These are phyloP conservation scores for Suillus americanus DNA, from an alignment of 768 basidiomycete genomes.

Conservation along the genomic window DNA sequence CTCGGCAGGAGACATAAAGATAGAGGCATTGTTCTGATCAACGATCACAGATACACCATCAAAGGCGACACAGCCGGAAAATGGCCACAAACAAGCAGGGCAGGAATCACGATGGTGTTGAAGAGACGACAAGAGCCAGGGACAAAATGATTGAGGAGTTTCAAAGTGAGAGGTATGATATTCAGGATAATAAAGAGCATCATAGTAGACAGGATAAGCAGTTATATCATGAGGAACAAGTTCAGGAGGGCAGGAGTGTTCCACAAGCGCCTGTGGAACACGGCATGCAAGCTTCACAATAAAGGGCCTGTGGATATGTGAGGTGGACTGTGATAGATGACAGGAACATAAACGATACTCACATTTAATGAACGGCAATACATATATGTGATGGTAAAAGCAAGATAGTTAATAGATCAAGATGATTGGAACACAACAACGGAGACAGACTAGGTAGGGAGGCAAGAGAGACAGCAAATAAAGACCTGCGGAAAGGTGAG, in stretches of 20 bases:
- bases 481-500: no score
- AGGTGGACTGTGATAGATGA: no score
- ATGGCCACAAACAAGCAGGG: neutral
- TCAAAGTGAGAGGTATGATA: neutral
- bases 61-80: neutral
- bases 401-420: no score
- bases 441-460: no score
- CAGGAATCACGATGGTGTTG: neutral
- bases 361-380: no score
- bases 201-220: neutral
- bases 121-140: neutral
- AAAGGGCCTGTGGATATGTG: neutral
- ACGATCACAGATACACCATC: neutral
- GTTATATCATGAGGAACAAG: neutral
- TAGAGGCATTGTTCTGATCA: neutral
- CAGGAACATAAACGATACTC: no score
- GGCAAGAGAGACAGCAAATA: no score
- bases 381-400: no score
- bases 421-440: no score
- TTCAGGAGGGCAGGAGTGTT: neutral
- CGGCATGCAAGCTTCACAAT: neutral
- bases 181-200: neutral
- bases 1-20: neutral
- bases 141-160: neutral
- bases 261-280: neutral